A percentile compares a stretch with the other conserved stretches of the same genome.
Conservation (phyloP, 352 stramenopile genomes). For the Phytophthora cactorum region DNA sequence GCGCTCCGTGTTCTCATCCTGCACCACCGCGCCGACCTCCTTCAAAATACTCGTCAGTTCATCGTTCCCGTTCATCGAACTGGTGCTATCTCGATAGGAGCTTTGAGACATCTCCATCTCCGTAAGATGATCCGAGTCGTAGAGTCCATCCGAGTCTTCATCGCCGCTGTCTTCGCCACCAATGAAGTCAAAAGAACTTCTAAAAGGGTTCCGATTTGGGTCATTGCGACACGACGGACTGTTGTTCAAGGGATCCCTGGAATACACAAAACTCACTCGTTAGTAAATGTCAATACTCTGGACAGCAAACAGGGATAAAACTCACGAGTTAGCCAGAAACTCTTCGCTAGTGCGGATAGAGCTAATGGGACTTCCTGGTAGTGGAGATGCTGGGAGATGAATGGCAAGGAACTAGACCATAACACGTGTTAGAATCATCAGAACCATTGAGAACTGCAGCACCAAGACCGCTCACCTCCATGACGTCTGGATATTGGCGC, state of each 20-base stretch:
- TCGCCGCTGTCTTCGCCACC: constrained; percentile 81
- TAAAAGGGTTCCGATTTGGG: constrained; percentile 43
- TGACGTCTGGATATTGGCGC: constrained; percentile 63
- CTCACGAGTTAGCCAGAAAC: constrained; percentile 46
- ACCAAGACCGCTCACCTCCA: constrained; percentile 54
- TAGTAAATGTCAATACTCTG: background rate
- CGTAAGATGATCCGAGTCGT: constrained; percentile 75
- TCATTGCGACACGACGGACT: constrained; percentile 71
- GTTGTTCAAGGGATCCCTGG: constrained; percentile 75
- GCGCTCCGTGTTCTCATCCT: constrained; percentile 20
- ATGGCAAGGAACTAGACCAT: constrained; percentile 50
- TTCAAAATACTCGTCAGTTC: constrained; percentile 37
- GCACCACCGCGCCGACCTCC: constrained; percentile 26
- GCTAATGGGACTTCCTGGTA: constrained; percentile 40
- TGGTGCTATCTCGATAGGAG: constrained; percentile 48
- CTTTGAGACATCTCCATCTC: constrained; percentile 74
- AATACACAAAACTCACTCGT: background rate
- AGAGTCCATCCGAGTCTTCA: constrained; percentile 74
- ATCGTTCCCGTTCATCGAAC: constrained; percentile 41
- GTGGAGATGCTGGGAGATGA: constrained; percentile 49
- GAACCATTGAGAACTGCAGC: background rate
- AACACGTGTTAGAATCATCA: background rate
- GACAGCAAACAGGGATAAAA: background rate
- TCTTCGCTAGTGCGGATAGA: constrained; percentile 52
- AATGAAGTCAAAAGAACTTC: constrained; percentile 83